phyloP scores from a whole-genome alignment of 1,284 basidiomycete genomes.

The Cutaneotrichosporon mucoides region DNA sequence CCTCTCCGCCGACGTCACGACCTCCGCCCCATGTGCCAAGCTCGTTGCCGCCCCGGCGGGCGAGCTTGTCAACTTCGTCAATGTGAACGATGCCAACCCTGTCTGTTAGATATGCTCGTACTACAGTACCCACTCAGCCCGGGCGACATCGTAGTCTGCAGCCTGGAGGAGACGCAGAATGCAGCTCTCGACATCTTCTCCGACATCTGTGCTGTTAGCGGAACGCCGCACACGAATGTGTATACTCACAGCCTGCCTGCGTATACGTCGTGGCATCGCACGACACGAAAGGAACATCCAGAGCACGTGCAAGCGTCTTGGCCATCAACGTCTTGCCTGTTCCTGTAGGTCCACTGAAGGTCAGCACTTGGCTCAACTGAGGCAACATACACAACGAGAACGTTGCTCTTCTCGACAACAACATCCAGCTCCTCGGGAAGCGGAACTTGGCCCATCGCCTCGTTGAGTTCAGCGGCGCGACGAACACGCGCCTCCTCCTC shows the following conservation, averaged over 20 bases:
- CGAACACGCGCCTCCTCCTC: constrained; percentile 20
- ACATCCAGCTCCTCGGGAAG: constrained; percentile 21
- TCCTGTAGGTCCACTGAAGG: constrained; percentile 45
- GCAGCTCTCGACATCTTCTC: constrained; percentile 89
- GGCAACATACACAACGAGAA: constrained; percentile 70
- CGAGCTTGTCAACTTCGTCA: constrained; percentile 93
- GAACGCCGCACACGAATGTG: constrained; percentile 15
- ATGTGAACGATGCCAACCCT: constrained; percentile 92
- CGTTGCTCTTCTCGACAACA: constrained; percentile 85
- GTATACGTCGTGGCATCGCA: constrained; percentile 52
- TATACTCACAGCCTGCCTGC: constrained; percentile 50
- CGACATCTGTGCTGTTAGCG: constrained; percentile 64
- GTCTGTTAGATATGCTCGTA: background rate
- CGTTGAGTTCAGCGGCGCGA: constrained; percentile 18
- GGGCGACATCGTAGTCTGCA: constrained; percentile 77
- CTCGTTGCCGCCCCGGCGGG: constrained; percentile 61
- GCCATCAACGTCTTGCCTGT: constrained; percentile 82
- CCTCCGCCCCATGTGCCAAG: constrained; percentile 53
- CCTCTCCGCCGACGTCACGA: constrained; percentile 91
- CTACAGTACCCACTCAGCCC: constrained; percentile 48
- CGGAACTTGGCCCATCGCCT: constrained; percentile 6
- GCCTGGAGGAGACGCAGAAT: constrained; percentile 79
- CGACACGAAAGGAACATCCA: constrained; percentile 83
- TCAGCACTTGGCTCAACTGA: constrained; percentile 6
- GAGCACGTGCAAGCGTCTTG: constrained; percentile 73